Conservation (phyloP, 208 protist genomes). For the Vickermania spadyakhi region DNA sequence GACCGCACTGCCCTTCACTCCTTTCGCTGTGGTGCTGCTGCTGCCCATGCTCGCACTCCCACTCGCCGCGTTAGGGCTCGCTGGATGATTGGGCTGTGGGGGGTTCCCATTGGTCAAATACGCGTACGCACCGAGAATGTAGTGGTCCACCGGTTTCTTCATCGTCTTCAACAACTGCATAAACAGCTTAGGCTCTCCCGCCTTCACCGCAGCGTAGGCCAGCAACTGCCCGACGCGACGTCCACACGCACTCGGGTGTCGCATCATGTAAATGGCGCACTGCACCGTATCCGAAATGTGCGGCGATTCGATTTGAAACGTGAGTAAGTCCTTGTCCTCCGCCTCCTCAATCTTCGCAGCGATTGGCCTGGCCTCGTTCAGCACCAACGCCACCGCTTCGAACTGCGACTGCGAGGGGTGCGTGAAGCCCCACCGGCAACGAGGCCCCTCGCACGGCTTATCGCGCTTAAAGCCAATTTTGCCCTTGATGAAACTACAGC, state of each 20-base stretch:
- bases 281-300: slow-evolving; percentile 83
- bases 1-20: slow-evolving; percentile 13
- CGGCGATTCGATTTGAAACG: slow-evolving; percentile 58
- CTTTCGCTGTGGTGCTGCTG: slow-evolving; percentile 8
- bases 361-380: slow-evolving; percentile 74
- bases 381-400: slow-evolving; percentile 74
- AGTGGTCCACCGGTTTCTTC: slow-evolving; percentile 82
- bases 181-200: slow-evolving; percentile 68
- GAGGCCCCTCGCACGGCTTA: slow-evolving; percentile 77
- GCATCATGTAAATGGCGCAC: slow-evolving; percentile 85
- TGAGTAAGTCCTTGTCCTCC: slow-evolving; percentile 43
- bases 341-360: slow-evolving; percentile 72
- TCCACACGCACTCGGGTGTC: slow-evolving; percentile 47
- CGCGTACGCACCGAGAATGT: slow-evolving; percentile 72
- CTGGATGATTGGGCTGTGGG: slow-evolving; percentile 8
- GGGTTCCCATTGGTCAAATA: slow-evolving; percentile 60
- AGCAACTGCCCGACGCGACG: slow-evolving; percentile 68
- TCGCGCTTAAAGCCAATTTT: slow-evolving; percentile 91
- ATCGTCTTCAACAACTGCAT: slow-evolving; percentile 87
- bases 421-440: slow-evolving; percentile 80
- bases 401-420: slow-evolving; percentile 77
- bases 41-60: not conserved
- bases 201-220: slow-evolving; percentile 67
- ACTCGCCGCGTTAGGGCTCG: slow-evolving; percentile 1
- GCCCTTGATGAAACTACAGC: slow-evolving; percentile 86